Conservation (phyloP, 306 rosid genomes). For the Gleditsia sinensis region DNA sequence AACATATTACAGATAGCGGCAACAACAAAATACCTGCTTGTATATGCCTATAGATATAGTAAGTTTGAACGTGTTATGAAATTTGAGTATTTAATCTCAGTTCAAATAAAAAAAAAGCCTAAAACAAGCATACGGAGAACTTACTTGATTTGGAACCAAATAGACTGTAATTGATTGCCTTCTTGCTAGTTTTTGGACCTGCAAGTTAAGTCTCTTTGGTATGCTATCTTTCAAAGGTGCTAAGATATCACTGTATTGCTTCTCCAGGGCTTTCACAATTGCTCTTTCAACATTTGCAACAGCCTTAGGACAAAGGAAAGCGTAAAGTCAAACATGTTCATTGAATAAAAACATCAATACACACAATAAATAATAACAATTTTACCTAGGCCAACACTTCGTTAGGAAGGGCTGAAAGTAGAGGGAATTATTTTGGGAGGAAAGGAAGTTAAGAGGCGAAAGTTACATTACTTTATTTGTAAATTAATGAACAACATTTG, state of each 20-base stretch:
- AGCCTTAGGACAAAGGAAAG: slow-evolving; percentile 50
- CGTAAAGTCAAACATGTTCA: slow-evolving; percentile 3
- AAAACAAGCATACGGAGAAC: slow-evolving; percentile 29
- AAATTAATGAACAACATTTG: too few relatives aligned
- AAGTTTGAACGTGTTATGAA: neutral
- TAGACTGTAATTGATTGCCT: slow-evolving; percentile 76
- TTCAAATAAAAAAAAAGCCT: neutral
- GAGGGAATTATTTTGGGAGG: too few relatives aligned
- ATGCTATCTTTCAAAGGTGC: slow-evolving; percentile 95
- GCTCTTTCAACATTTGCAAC: slow-evolving; percentile 89
- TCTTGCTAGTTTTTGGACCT: slow-evolving; percentile 97
- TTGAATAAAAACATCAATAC: neutral
- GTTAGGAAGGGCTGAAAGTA: too few relatives aligned
- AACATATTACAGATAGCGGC: neutral
- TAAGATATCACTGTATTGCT: slow-evolving; percentile 82
- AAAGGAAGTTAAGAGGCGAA: too few relatives aligned
- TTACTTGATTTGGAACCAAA: slow-evolving; percentile 80
- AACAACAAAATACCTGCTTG: neutral
- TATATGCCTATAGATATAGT: neutral
- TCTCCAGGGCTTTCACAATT: slow-evolving; percentile 87
- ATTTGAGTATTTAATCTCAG: slow-evolving; percentile 14
- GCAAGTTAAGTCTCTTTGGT: slow-evolving; percentile 89
- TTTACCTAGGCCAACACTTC: too few relatives aligned
- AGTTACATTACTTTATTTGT: too few relatives aligned
- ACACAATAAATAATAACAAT: neutral